phyloP scores from a whole-genome alignment of 1,284 basidiomycete genomes.

The Leucoagaricus sp. region DNA sequence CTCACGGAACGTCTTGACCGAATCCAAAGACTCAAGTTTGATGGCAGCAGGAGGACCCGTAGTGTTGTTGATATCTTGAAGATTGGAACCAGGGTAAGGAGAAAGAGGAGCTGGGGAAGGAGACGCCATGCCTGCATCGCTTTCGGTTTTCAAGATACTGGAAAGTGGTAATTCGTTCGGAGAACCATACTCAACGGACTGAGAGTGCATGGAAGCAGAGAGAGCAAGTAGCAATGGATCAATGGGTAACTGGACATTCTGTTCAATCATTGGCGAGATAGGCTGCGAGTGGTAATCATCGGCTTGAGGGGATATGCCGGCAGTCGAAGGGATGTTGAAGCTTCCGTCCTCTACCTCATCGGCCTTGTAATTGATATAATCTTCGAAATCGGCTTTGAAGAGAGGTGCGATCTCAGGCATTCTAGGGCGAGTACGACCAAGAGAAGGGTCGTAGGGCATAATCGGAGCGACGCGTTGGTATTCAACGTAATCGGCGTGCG shows the following conservation, averaged over 20 bases:
- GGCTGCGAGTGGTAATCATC: not conserved
- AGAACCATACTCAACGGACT: not conserved
- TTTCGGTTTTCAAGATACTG: not conserved
- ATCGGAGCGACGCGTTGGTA: constrained; percentile 18
- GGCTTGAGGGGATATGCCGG: not conserved
- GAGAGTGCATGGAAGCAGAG: constrained; percentile 15
- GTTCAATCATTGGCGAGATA: constrained; percentile 21
- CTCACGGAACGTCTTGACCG: constrained; percentile 27
- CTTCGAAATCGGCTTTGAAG: constrained; percentile 8
- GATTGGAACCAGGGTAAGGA: not conserved
- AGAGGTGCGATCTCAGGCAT: constrained; percentile 16
- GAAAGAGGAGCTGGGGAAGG: not conserved
- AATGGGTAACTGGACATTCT: constrained; percentile 15
- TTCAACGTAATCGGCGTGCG: constrained; percentile 36
- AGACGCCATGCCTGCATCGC: not conserved
- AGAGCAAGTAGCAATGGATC: constrained; percentile 20
- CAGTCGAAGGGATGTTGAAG: constrained; percentile 6
- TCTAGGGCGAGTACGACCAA: constrained; percentile 14
- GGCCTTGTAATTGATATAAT: constrained; percentile 7
- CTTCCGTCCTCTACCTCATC: constrained; percentile 15
- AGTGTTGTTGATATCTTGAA: not conserved
- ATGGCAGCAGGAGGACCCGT: not conserved
- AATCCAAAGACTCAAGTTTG: constrained; percentile 4
- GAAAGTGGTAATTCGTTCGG: not conserved
- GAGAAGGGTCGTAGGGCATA: constrained; percentile 11